Base-by-base conservation (phyloP, 176 grass and related monocot species). In the Echinochloa phyllopogon region DNA sequence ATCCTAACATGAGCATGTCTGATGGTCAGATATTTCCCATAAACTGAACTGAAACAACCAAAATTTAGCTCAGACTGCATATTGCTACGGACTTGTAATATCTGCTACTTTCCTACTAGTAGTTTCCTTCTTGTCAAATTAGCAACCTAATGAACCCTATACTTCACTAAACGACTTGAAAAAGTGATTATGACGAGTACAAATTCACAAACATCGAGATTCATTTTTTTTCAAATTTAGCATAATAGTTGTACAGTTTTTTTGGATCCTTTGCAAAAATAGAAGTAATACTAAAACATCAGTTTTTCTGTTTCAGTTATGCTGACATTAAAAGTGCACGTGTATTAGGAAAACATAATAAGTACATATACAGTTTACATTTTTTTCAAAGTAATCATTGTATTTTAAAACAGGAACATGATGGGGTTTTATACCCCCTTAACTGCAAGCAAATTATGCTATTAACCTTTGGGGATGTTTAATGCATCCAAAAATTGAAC, bases 1-100 rank as follows among this genome's bases (percentile, higher is more conserved):
- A 11, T 95, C 93, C 93, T 95, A 69, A 74, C 37, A 80, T 80
- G 29, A 74, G 16, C 37, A 70, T 53, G 29, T 40, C 69, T 39
- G 38, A 86, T 86, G 48, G 72, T 57, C 36, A 74, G 76, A 41
- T 64, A 69, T 55, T 9, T 48, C 43, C 40, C 33, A 27, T 41
- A 73, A 39, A 47, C 52, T 57, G 13, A 33, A 79, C 2, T 25
- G 3, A 41, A 77, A 39, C 8, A 76, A 40, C 6, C 3, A 2
- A 21, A 11, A 53, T 21, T 86, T 77, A 36, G 52, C 18, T 74
- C 12, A 79, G 83, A 37, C 23, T 82, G 49, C 38, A 45, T 37
- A 66, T 59, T 74, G 36, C 3, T 83, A 33, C 40, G 21, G 20
- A 49, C n/a, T 40, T 48, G 17, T 21, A 75, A n/a, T 80, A 2